These are phyloP conservation scores for Suhomyces terraborum DNA, from an alignment of 1,139 yeast genomes.

Conservation along the genomic window DNA sequence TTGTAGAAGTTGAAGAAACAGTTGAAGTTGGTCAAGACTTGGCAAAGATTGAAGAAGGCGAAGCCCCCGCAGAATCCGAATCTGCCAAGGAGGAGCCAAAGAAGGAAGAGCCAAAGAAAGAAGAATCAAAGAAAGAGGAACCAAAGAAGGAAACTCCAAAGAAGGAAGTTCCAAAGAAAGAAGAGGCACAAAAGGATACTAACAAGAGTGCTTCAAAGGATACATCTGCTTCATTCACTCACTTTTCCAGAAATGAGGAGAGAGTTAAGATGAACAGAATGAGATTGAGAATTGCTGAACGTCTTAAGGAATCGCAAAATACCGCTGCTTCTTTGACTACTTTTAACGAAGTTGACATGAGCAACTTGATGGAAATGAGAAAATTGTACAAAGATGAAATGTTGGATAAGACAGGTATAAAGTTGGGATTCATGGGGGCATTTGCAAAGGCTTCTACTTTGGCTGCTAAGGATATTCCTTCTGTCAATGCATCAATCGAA, in stretches of 20 bases:
- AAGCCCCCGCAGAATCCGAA: conserved; percentile 67
- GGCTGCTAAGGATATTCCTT: conserved; percentile 94
- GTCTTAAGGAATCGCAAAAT: conserved; percentile 98
- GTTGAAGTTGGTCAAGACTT: conserved; percentile 96
- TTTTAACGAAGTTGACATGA: conserved; percentile 97
- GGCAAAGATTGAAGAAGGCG: conserved; percentile 88
- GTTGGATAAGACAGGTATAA: conserved; percentile 89
- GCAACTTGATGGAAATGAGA: conserved; percentile 90
- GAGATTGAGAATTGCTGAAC: conserved; percentile 98
- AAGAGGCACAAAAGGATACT: conserved; percentile 17
- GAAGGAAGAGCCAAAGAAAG: conserved; percentile 27
- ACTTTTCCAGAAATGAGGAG: conserved; percentile 81
- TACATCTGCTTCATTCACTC: conserved; percentile 50
- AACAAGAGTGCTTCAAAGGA: conserved; percentile 29
- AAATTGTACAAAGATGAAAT: conserved; percentile 95
- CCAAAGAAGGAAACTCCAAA: conserved; percentile 25
- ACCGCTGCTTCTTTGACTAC: conserved; percentile 98
- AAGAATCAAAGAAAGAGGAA: conserved; percentile 27
- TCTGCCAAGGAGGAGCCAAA: conserved; percentile 31
- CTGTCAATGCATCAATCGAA: conserved; percentile 94
- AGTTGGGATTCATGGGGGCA: conserved; percentile 98
- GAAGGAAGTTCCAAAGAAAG: conserved; percentile 23
- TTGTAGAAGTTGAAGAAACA: conserved; percentile 86
- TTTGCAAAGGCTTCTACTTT: conserved; percentile 91
- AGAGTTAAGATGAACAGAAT: conserved; percentile 99